Evolutionary conservation across 352 stramenopile species (phyloP), one percentile per base, ranked within the genome.

Genomic region (Phytophthora citrophthora): DNA sequence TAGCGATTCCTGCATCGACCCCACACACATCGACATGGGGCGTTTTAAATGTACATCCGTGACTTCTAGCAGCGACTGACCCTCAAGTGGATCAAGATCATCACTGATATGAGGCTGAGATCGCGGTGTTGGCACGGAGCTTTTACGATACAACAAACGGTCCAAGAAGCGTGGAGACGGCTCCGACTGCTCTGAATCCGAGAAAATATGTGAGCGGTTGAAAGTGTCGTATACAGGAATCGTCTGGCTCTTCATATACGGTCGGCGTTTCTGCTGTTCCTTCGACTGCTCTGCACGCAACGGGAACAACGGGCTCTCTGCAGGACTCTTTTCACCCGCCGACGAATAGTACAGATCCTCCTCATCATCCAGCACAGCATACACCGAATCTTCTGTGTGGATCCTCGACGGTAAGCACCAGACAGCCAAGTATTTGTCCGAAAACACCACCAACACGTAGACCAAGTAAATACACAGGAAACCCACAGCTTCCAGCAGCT

Each of bases 391-490:
- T 6, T 55, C 50, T 0, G 32, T 29, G 13, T 54, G 44, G 0
- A 56, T 38, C 47, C 52, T 70, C 11, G 38, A 73, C 23, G 57
- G 61, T 51, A 69, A 76, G 47, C 65, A 81, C 10, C 43, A 69
- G 2, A 26, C 23, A 5, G 74, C 74, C 43, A 85, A 54, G n/a
- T 72, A 69, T 18, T 68, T 72, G 58, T 94, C 86, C 8, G 89
- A 76, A 34, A 94, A 75, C 12, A 94, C 83, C 1, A 75, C 60
- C 9, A 72, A 9, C 5, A 88, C 83, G 62, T 90, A 94, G 40
- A 71, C 63, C 1, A 64, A 64, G 72, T 93, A 94, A 54, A 94
- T 85, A 10, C 45, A 65, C n/a, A 94, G 53, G 55, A 94, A 94
- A 1, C 83, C 86, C 2, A 93, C 52, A 0, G 86, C 86, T 53